phyloP scores from a whole-genome alignment of 176 grass and related monocot genomes.

The Eragrostis nindensis region DNA sequence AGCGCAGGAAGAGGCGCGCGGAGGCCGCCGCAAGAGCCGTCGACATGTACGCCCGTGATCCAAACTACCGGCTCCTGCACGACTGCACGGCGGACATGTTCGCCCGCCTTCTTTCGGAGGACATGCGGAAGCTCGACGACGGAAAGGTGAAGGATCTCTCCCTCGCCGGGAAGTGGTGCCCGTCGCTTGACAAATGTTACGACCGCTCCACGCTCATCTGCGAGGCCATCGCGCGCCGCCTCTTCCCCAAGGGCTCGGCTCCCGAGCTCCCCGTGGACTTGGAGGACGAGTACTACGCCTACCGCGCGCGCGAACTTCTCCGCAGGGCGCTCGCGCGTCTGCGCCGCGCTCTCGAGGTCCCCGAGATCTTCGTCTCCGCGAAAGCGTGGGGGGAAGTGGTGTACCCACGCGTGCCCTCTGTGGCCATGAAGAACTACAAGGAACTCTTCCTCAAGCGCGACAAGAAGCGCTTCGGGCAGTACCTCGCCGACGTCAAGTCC shows the following conservation, averaged over 20 bases:
- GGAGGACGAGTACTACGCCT: slow-evolving; percentile 56
- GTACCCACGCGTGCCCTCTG: slow-evolving; percentile 71
- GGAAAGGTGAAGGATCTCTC: slow-evolving; percentile 49
- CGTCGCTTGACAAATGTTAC: slow-evolving; percentile 56
- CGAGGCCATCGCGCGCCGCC: too few relatives aligned
- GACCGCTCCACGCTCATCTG: slow-evolving; percentile 57
- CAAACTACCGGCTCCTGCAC: slow-evolving; percentile 61
- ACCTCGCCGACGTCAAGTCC: slow-evolving; percentile 54
- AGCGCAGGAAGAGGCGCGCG: slow-evolving; percentile 36
- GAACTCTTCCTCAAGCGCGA: slow-evolving; percentile 64
- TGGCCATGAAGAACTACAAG: slow-evolving; percentile 86
- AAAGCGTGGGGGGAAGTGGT: slow-evolving; percentile 53
- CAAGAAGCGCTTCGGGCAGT: slow-evolving; percentile 47
- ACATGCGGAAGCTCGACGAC: slow-evolving; percentile 48
- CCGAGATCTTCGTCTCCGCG: slow-evolving; percentile 71
- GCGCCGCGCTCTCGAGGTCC: slow-evolving; percentile 52
- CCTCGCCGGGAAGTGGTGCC: slow-evolving; percentile 77
- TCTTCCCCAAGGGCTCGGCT: slow-evolving; percentile 24
- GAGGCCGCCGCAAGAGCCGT: slow-evolving; percentile 48
- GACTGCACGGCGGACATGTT: slow-evolving; percentile 58
- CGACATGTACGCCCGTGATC: slow-evolving; percentile 47
- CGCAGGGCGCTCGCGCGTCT: slow-evolving; percentile 56
- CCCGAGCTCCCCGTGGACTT: slow-evolving; percentile 35
- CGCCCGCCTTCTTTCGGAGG: slow-evolving; percentile 52
- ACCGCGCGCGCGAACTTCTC: slow-evolving; percentile 58